A percentile compares a stretch with the other conserved stretches of the same genome.
Evolutionary conservation across 768 basidiomycete genomes (phyloP).

Genomic region (Termitomyces sp.): DNA sequence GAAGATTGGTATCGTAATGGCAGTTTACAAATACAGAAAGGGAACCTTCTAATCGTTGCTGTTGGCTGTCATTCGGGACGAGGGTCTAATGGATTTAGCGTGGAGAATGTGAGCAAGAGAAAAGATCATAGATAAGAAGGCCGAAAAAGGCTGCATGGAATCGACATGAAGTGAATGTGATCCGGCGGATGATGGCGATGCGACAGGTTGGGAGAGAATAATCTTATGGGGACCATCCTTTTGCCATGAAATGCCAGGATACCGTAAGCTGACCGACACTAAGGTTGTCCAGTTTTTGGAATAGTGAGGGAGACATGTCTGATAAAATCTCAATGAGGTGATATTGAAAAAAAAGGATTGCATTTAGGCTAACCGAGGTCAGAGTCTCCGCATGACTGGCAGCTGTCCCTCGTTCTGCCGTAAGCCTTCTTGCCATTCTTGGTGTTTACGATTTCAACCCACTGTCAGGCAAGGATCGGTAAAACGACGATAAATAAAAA

Average conservation of each 20-base stretch:
- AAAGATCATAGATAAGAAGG: not conserved
- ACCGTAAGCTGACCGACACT: conserved; percentile 45
- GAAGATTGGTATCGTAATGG: conserved; percentile 2
- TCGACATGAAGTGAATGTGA: not conserved
- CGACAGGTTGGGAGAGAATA: not conserved
- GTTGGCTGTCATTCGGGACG: conserved; percentile 7
- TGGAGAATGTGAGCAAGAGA: not conserved
- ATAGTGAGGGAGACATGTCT: conserved; percentile 68
- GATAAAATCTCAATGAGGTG: conserved; percentile 1
- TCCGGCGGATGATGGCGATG: conserved; percentile 2
- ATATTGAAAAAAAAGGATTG: not conserved
- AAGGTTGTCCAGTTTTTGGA: conserved; percentile 45
- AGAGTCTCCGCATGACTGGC: conserved; percentile 42
- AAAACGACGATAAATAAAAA: conserved; percentile 3
- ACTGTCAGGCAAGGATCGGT: conserved; percentile 30
- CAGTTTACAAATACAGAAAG: conserved; percentile 11
- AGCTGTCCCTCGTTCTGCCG: conserved; percentile 52
- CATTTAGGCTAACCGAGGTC: conserved; percentile 43
- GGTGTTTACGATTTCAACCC: conserved; percentile 55
- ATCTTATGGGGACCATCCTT: conserved; percentile 35
- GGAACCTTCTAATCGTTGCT: conserved; percentile 14
- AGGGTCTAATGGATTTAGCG: conserved; percentile 6
- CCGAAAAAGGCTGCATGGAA: not conserved
- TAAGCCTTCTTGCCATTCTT: conserved; percentile 43
- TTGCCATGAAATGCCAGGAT: conserved; percentile 55